These are phyloP conservation scores for Trifolium pratense DNA, from an alignment of 306 rosid genomes.

Conservation along the genomic window DNA sequence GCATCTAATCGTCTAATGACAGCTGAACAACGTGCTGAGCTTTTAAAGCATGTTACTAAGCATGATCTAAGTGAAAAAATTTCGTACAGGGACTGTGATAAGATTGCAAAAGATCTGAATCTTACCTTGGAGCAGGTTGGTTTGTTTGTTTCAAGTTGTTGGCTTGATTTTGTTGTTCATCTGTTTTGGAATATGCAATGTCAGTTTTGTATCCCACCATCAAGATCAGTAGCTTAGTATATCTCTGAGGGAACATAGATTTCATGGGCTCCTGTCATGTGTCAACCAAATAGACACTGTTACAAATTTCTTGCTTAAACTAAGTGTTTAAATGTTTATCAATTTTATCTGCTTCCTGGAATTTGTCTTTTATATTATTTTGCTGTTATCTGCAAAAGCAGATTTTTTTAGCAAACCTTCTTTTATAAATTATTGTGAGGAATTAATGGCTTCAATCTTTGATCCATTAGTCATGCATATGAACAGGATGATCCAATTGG, in stretches of 20 bases:
- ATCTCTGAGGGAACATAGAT: slow-evolving; percentile 27
- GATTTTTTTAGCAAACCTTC: slow-evolving; percentile 1
- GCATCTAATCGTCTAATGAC: slow-evolving; percentile 83
- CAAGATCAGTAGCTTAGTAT: slow-evolving; percentile 11
- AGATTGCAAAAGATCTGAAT: slow-evolving; percentile 84
- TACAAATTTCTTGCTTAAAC: slow-evolving; percentile 30
- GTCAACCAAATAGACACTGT: slow-evolving; percentile 11
- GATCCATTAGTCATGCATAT: slow-evolving; percentile 15
- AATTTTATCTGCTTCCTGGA: slow-evolving; percentile 17
- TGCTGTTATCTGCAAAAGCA: background rate
- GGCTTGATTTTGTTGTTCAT: slow-evolving; percentile 34
- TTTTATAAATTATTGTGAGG: slow-evolving; percentile 30
- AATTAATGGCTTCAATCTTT: slow-evolving; percentile 17
- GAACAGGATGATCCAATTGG: background rate
- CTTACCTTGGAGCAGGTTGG: slow-evolving; percentile 82
- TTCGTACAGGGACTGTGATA: slow-evolving; percentile 72
- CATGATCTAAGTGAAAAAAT: slow-evolving; percentile 61
- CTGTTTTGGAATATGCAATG: slow-evolving; percentile 32
- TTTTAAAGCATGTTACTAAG: slow-evolving; percentile 60
- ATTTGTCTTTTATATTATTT: background rate
- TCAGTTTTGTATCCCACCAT: slow-evolving; percentile 5
- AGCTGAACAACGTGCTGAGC: slow-evolving; percentile 81
- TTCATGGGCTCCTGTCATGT: slow-evolving; percentile 24
- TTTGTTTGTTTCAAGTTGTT: slow-evolving; percentile 44
- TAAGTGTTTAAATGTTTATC: slow-evolving; percentile 23